Evolutionary conservation across 2,329 filamentous ascomycete species (phyloP).

Genomic region (Venturia aucupariae): DNA sequence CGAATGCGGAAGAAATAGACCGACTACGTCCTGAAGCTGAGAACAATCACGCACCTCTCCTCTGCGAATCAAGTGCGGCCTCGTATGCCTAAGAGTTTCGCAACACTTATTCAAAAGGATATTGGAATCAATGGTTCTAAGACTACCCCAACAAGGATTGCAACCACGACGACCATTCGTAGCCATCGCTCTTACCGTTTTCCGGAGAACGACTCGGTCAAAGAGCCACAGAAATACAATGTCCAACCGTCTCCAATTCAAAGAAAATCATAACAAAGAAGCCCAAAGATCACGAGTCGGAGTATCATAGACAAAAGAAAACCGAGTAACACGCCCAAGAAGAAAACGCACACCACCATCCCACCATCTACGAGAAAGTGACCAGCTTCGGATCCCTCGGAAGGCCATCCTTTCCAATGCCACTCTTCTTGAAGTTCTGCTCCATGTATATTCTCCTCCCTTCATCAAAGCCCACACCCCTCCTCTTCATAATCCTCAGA

Average conservation of each 20-base stretch:
- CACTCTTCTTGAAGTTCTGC: conserved; percentile 73
- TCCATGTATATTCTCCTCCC: conserved; percentile 80
- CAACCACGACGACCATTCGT: background rate
- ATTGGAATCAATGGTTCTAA: background rate
- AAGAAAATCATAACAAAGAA: background rate
- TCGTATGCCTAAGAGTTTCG: background rate
- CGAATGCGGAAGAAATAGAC: background rate
- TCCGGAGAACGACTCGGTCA: background rate
- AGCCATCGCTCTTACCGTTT: background rate
- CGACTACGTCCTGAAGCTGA: background rate
- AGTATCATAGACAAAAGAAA: background rate
- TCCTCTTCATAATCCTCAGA: conserved; percentile 80
- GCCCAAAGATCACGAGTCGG: background rate
- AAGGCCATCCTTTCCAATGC: conserved; percentile 78
- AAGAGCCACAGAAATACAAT: background rate
- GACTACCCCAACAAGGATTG: background rate
- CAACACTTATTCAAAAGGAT: background rate
- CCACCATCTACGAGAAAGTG: conserved; percentile 59
- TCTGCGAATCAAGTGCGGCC: background rate
- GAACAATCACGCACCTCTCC: background rate
- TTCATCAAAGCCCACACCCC: conserved; percentile 79
- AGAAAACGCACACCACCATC: background rate
- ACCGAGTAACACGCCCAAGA: background rate
- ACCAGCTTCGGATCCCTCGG: conserved; percentile 93
- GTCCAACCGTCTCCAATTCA: background rate